Base-by-base conservation (phyloP, 768 basidiomycete species). In the Dentipellis sp. region DNA sequence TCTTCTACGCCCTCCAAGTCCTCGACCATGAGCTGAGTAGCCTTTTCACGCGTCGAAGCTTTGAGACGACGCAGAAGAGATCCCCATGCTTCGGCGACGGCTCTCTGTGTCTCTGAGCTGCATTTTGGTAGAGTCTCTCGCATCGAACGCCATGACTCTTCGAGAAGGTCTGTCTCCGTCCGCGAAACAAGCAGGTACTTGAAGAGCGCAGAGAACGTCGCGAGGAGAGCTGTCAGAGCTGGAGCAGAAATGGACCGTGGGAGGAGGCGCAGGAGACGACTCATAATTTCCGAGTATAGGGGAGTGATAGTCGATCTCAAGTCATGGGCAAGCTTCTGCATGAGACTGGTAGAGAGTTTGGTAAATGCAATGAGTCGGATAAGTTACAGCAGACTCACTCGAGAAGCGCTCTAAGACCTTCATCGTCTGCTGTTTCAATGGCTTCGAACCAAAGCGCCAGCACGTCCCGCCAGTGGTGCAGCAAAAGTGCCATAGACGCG, bases 21-120 rank as follows among this genome's bases (percentile, higher is more conserved):
- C 34, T 72, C 68, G 1, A 77, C 76, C 65, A 94, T 72, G 12
- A 88, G 56, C 3, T 64, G 61, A 4, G 91, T 75, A 0, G 83
- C 79, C 49, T 75, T 73, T 53, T 79, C 80, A 34, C 87, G 73
- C 8, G 76, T 74, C 11, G 77, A 74, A 1, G 72, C 69, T 67
- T 90, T 89, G 53, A 94, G 70, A 61, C 88, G 78, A 50, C 94
- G 75, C 45, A 95, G 64, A 0, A 86, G 77, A 0, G 80, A 81
- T 0, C 84, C 90, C 94, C 91, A 97, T 3, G 91, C 90, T 64
- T 97, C 92, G 0, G 91, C 86, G 10, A 88, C 77, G 1, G 87
- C 82, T 22, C 87, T 73, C 64, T 88, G 88, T 2, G 91, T 78
- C 56, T 93, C 88, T 0, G 81, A 77, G 55, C 78, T 71, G 65